Conservation (phyloP, 202 grass and related monocot genomes). For the Setaria italica region DNA sequence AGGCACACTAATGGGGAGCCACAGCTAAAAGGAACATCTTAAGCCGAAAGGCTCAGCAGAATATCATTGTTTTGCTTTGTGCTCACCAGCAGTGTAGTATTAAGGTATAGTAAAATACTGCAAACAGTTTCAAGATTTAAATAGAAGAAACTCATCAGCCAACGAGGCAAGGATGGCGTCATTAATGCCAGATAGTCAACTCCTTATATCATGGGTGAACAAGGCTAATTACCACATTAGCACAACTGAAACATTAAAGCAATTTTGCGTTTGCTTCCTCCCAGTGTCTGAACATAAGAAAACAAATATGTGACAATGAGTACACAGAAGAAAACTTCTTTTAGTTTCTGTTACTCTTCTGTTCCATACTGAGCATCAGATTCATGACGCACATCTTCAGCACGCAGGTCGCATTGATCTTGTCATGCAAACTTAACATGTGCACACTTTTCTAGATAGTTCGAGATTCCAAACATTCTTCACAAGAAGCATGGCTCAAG, state of each 20-base stretch:
- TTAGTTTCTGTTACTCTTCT: constrained; percentile 6
- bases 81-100: constrained; percentile 7
- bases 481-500: not conserved
- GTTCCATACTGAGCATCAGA: constrained; percentile 9
- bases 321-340: not conserved
- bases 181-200: constrained; percentile 13
- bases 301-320: not conserved
- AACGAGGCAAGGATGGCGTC: not conserved
- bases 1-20: constrained; percentile 27
- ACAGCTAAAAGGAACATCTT: constrained; percentile 41
- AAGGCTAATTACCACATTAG: constrained; percentile 11
- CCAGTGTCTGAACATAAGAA: not conserved
- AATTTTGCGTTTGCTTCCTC: not conserved
- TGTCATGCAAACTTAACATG: constrained; percentile 12
- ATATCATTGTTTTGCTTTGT: not conserved
- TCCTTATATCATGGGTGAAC: not conserved
- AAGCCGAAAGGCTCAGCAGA: constrained; percentile 17
- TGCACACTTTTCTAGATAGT: constrained; percentile 13
- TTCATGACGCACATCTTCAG: constrained; percentile 1
- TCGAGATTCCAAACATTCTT: constrained; percentile 38
- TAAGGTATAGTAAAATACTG: constrained; percentile 28
- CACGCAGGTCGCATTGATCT: not conserved
- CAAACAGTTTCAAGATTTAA: constrained; percentile 13
- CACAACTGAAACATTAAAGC: not conserved
- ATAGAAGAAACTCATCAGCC: constrained; percentile 8